Evolutionary conservation across 2,329 filamentous ascomycete genomes (phyloP).

Genomic region (Pyricularia grisea): DNA sequence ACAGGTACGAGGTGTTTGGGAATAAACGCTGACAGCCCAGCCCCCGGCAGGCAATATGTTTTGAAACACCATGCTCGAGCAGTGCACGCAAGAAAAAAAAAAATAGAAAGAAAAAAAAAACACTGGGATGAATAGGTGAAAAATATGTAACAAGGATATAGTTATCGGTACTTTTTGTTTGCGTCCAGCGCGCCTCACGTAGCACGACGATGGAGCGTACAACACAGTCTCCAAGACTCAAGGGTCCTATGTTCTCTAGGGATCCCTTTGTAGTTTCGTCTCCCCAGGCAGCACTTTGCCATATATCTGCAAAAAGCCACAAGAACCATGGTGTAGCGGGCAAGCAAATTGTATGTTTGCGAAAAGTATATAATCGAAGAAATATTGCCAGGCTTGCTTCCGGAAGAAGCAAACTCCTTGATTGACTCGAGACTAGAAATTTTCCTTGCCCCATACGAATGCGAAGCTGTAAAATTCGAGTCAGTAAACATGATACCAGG

Average conservation of each 20-base stretch:
- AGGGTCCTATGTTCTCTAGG: neutral
- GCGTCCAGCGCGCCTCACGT: slow-evolving; percentile 4
- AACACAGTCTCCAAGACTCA: neutral
- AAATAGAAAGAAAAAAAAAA: neutral
- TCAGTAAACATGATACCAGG: slow-evolving; percentile 14
- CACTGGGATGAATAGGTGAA: neutral
- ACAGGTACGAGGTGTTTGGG: neutral
- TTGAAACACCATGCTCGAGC: neutral
- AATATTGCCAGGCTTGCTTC: neutral
- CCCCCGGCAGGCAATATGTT: neutral
- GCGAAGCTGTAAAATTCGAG: slow-evolving; percentile 36
- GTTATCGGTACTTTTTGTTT: neutral
- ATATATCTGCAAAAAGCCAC: neutral
- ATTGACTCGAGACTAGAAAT: slow-evolving; percentile 37
- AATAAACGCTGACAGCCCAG: neutral
- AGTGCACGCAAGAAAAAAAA: neutral
- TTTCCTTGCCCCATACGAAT: slow-evolving; percentile 62
- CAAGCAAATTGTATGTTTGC: neutral
- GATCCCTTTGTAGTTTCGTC: neutral
- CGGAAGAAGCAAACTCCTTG: neutral
- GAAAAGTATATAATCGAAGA: neutral
- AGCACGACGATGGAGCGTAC: neutral
- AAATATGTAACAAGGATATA: neutral
- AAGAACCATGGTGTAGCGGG: neutral
- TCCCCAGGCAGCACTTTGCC: neutral